Conservation (phyloP, 1,284 basidiomycete genomes). For the Blastosporella zonata region DNA sequence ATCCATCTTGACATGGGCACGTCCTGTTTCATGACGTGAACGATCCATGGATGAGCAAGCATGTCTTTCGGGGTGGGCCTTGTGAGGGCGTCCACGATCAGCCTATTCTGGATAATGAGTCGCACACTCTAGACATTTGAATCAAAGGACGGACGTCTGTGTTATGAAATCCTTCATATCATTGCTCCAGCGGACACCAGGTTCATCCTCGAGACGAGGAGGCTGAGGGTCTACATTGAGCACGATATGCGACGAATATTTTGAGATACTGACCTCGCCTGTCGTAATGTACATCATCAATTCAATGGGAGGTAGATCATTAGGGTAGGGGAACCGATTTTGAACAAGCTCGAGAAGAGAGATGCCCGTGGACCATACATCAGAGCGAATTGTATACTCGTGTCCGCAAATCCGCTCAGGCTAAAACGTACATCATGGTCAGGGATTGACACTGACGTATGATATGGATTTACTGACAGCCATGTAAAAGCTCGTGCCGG, state of each 20-base stretch:
- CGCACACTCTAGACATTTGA: conserved; percentile 2
- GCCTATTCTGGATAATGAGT: conserved; percentile 11
- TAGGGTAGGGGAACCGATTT: conserved; percentile 95
- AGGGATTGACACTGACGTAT: conserved; percentile 6
- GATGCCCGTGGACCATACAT: conserved; percentile 98
- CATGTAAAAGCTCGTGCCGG: conserved; percentile 97
- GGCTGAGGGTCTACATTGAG: conserved; percentile 49
- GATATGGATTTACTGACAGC: conserved; percentile 59
- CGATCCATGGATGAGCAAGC: conserved; percentile 87
- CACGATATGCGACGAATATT: conserved; percentile 5
- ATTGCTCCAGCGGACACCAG: conserved; percentile 73
- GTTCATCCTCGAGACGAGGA: conserved; percentile 75
- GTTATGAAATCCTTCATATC: conserved; percentile 93
- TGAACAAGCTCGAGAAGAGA: conserved; percentile 92
- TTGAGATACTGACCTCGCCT: conserved; percentile 53
- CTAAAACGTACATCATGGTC: conserved; percentile 36
- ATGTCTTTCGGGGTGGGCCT: conserved; percentile 87
- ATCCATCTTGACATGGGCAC: conserved; percentile 92
- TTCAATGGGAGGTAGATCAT: conserved; percentile 90
- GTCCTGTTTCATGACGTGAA: conserved; percentile 74
- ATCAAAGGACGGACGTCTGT: conserved; percentile 60
- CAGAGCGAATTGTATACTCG: conserved; percentile 90
- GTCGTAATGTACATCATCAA: conserved; percentile 90
- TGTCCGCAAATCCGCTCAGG: conserved; percentile 92
- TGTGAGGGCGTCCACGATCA: conserved; percentile 54